Evolutionary conservation across 2,329 filamentous ascomycete species (phyloP), one percentile per base, ranked within the genome.

Genomic region (Ramularia endophylla): DNA sequence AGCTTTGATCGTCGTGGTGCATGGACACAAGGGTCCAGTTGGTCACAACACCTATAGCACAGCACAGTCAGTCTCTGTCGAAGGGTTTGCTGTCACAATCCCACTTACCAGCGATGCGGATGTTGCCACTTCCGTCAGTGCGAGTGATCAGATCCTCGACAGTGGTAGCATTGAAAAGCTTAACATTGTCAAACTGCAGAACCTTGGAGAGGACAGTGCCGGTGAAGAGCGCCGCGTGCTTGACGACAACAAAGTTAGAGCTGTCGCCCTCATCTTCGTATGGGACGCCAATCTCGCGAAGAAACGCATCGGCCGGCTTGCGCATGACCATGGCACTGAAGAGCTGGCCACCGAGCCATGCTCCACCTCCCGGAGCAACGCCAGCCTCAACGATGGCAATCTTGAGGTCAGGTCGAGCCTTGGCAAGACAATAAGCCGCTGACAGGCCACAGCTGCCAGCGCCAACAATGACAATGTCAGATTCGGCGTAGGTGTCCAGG

Each of bases 321-420:
- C 88, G 84, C 82, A 95, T 88, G 36, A 95, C 77, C 88, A 95
- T 95, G 60, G 88, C 88, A 47, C 81, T 86, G 78, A 95, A 95
- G 43, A 95, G 84, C 72, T 95, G 89, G 13, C 88, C 88, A 43
- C 89, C 89, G 33, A 95, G 80, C 88, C 88, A 95, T 47, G 87
- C 88, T 57, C 88, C 88, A 51, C 88, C 88, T 46, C 86, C 86
- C 38, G 88, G 89, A 38, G 86, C 83, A 33, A 95, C 88, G 35
- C 83, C 83, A 30, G 88, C 86, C 70, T 95, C 88, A 55, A 95
- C 77, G 61, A 95, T 85, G 61, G 87, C 86, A 63, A 95, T 94
- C 73, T 87, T 88, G 58, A 95, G 75, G 68, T 95, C 87, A 2
- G 88, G 88, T 30, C 88, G 85, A 61, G 83, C 77, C 65, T 82